A percentile compares a stretch with the other conserved stretches of the same genome.
phyloP scores from a whole-genome alignment of 1,284 basidiomycete genomes.

The Ganoderma sinense region DNA sequence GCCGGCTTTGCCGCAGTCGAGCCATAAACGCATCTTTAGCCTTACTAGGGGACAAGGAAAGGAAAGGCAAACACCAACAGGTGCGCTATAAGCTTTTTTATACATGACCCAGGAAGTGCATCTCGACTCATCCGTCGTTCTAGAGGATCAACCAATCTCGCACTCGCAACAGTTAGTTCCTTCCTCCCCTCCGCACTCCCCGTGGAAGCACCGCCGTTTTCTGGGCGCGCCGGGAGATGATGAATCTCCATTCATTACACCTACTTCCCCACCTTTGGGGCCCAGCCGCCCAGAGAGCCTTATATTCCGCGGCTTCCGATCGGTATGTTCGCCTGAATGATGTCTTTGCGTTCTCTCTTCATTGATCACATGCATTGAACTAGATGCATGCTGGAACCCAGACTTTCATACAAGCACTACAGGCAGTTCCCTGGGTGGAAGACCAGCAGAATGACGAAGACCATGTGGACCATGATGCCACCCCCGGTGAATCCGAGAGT shows the following conservation, averaged over 20 bases:
- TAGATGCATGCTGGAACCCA: conserved; percentile 84
- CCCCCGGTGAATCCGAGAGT: conserved; percentile 59
- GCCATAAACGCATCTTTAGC: conserved; percentile 61
- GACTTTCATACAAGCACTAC: conserved; percentile 84
- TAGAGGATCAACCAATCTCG: conserved; percentile 30
- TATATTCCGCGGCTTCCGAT: conserved; percentile 69
- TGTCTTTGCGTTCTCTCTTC: conserved; percentile 13
- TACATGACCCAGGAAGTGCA: neutral
- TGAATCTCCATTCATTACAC: conserved; percentile 81
- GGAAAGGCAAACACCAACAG: conserved; percentile 46
- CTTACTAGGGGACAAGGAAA: conserved; percentile 60
- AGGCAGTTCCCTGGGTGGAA: conserved; percentile 80
- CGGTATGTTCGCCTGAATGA: conserved; percentile 50
- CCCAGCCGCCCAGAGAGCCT: conserved; percentile 52
- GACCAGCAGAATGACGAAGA: conserved; percentile 75
- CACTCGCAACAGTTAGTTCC: conserved; percentile 32
- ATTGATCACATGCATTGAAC: conserved; percentile 12
- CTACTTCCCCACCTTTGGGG: conserved; percentile 65
- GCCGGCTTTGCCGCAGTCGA: conserved; percentile 44
- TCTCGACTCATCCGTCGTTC: neutral
- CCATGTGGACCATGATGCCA: conserved; percentile 50
- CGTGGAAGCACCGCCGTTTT: conserved; percentile 25
- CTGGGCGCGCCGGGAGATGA: conserved; percentile 44
- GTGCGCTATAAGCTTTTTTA: conserved; percentile 26
- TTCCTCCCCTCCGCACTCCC: conserved; percentile 20